Base-by-base conservation (phyloP, 2,329 filamentous ascomycete genomes). In the Mariannaea elegans region DNA sequence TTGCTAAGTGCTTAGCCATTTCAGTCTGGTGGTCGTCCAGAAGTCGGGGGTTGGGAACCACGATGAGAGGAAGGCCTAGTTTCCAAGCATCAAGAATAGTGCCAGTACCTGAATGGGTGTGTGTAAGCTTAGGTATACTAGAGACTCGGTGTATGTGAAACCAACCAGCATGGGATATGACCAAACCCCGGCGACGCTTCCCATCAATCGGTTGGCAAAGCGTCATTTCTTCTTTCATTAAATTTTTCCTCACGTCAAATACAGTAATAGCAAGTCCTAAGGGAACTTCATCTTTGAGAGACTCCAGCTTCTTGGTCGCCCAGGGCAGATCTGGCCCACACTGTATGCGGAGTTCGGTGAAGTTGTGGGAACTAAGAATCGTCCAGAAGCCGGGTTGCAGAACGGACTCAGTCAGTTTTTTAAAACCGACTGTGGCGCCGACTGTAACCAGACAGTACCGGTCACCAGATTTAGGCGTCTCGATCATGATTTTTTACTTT, bases 11-110 rank as follows among this genome's bases (percentile, higher is more conserved):
- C 48, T 88, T 82, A 1, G 94, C 94, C 54, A 99, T 84, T 75
- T 98, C 93, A 18, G 87, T 84, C 76, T 99, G 95, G 73, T 99
- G 95, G 70, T 99, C 94, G 71, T 96, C 89, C 68, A 97, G 84
- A 1, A 99, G 84, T 7, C 82, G 81, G 2, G 87, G 84, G 74
- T 99, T 99, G 2, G 94, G 91, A 2, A 99, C 93, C 1, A 97
- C 92, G 48, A 99, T 84, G n/a, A 98, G 80, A 3, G 92, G 89
- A 0, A 93, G 80, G 13, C 87, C 85, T 51, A 91, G 80, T 41
- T 91, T 87, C 63, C 96, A 85, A 1, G 89, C 92, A 73, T 94
- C 93, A 1, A 98, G 82, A 24, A 98, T 93, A 3, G 92, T 93
- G 8, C 95, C 95, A 12, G 94, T 94, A 14, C 94, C 94, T 97